Base-by-base conservation (phyloP, 2,329 filamentous ascomycete species). In the Coniella lustricola region DNA sequence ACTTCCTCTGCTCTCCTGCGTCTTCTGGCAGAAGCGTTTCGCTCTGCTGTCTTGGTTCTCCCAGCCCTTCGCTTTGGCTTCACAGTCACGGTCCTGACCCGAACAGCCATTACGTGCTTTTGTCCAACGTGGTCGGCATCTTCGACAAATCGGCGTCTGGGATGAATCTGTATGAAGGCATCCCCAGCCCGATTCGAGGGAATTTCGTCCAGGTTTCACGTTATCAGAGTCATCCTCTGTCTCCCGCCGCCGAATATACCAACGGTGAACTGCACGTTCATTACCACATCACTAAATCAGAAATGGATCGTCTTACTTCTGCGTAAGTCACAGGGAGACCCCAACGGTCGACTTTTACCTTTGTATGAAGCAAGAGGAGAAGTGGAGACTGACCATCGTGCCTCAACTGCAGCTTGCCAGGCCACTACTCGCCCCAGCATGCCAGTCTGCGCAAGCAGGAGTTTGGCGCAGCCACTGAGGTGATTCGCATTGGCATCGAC, bases 251-350 rank as follows among this genome's bases (percentile, higher is more conserved):
- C 34, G 64, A 66, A 45, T 60, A 63, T 2, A 56, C 57, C 17
- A 47, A 67, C 17, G 65, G 70, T 38, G 67, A 67, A 2, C 60
- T 76, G 17, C 67, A 71, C 34, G 66, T 76, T 25, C 69, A 71
- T 20, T 64, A 76, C 55, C 73, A 73, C 52, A 54, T 76, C 47
- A 76, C 72, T 4, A 70, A 75, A 39, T 67, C 64, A 0, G 71
- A 75, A 51, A 68, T 76, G 64, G 68, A 75, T 48, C 70, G 64
- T 50, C 62, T 76, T 37, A 68, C 73, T 3, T 64, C 70, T 41
- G 69, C 66, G 73, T 75, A 63, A 52, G 69, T 44, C 25, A 8
- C 33, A 22, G 16, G n/a, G n/a, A n/a, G n/a, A n/a, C n/a, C n/a
- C n/a, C n/a, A n/a, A n/a, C n/a, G n/a, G n/a, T n/a, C n/a, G n/a